These are phyloP conservation scores for Cordia subcordata DNA, from an alignment of 257 asterid species.

Conservation along the genomic window DNA sequence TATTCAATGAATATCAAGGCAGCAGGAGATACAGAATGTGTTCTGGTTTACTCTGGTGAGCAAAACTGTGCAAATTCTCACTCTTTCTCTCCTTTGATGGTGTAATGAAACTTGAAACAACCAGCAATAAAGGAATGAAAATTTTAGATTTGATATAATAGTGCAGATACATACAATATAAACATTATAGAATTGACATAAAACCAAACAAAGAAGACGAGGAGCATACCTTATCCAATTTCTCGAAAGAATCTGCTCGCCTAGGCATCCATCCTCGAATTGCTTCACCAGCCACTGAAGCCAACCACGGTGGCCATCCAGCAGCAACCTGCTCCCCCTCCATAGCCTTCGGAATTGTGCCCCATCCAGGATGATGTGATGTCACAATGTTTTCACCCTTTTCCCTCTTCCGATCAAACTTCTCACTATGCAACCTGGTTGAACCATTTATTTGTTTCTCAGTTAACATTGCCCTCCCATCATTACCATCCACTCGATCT, in stretches of 20 bases:
- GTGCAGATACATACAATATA: background rate
- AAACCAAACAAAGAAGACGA: conserved; percentile 9
- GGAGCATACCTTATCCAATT: conserved; percentile 72
- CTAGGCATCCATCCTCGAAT: conserved; percentile 94
- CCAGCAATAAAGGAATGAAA: too few relatives aligned
- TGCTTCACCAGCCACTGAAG: conserved; percentile 94
- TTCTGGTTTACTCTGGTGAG: too few relatives aligned
- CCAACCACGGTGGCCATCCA: conserved; percentile 98
- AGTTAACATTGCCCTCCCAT: conserved; percentile 48
- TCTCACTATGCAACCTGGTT: conserved; percentile 45
- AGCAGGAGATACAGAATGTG: too few relatives aligned
- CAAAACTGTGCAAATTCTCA: too few relatives aligned
- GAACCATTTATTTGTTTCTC: conserved; percentile 70
- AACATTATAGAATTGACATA: conserved; percentile 3
- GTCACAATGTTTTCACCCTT: conserved; percentile 44
- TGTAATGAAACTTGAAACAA: too few relatives aligned
- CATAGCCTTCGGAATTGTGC: conserved; percentile 47
- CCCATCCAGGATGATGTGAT: conserved; percentile 46
- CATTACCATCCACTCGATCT: conserved; percentile 54
- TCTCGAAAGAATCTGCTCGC: conserved; percentile 84
- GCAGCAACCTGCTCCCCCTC: conserved; percentile 89
- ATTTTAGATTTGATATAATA: background rate
- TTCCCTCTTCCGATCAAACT: conserved; percentile 64
- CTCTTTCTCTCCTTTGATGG: too few relatives aligned
- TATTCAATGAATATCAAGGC: too few relatives aligned